These are phyloP conservation scores for Dipteronia dyeriana DNA, from an alignment of 345 rosid genomes.

Conservation along the genomic window DNA sequence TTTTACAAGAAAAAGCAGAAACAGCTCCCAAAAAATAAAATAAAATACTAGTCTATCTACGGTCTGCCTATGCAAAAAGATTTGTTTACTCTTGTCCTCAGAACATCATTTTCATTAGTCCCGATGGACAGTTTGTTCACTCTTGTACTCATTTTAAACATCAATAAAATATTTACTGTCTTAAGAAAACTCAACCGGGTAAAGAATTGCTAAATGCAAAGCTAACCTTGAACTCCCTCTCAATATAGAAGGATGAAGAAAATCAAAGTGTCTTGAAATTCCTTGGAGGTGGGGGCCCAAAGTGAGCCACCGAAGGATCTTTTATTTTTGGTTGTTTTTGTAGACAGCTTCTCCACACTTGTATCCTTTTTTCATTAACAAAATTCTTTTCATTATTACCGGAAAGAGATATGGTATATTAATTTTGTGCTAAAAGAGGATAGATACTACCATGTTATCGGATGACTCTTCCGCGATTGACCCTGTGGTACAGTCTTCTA, in stretches of 20 bases:
- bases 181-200: too few species aligned
- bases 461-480: too few species aligned
- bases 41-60: too few species aligned
- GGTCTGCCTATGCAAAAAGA: background rate
- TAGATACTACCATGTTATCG: too few species aligned
- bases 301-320: background rate
- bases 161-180: too few species aligned
- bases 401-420: background rate
- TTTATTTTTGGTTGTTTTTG: background rate
- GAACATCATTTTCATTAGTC: background rate
- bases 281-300: background rate
- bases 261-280: background rate
- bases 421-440: background rate
- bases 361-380: background rate
- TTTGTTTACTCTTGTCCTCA: background rate
- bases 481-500: too few species aligned
- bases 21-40: background rate
- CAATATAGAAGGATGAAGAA: background rate
- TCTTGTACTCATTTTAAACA: background rate
- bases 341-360: background rate
- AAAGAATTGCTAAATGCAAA: too few species aligned
- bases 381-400: background rate
- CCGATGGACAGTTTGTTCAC: background rate
- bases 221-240: background rate
- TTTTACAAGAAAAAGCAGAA: background rate